Conservation (phyloP, 805 yeast genomes). For the Candida vaughaniae region DNA sequence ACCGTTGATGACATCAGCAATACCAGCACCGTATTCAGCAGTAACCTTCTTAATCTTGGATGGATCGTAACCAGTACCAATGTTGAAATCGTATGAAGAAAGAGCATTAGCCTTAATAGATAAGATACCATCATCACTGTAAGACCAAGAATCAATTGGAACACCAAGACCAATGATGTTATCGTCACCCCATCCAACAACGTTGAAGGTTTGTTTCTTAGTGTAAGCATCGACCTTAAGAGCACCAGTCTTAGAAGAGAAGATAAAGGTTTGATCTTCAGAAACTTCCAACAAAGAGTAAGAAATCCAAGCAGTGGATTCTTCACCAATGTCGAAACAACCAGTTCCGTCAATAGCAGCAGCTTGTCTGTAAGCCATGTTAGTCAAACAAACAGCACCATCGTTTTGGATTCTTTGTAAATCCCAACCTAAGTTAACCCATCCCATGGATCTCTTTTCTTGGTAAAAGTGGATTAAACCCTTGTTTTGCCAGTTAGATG, state of each 20-base stretch:
- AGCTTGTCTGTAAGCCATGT: conserved; percentile 20
- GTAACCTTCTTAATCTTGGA: conserved; percentile 13
- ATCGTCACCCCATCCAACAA: conserved; percentile 29
- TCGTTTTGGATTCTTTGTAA: conserved; percentile 18
- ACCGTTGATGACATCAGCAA: conserved; percentile 20
- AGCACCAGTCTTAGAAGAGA: conserved; percentile 14
- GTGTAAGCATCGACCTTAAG: conserved; percentile 17
- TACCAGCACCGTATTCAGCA: conserved; percentile 18
- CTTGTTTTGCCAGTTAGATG: conserved; percentile 18
- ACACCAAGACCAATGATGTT: conserved; percentile 24
- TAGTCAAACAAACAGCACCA: conserved; percentile 25
- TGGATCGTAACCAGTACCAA: conserved; percentile 24
- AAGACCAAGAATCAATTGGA: conserved; percentile 12
- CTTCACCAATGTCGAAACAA: conserved; percentile 20
- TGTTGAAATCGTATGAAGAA: conserved; percentile 15
- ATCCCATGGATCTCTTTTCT: conserved; percentile 19
- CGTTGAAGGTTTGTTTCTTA: conserved; percentile 19
- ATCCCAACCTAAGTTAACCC: conserved; percentile 18
- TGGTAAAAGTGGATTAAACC: conserved; percentile 24
- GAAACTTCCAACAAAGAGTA: conserved; percentile 15
- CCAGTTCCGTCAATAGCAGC: conserved; percentile 21
- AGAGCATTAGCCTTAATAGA: conserved; percentile 11
- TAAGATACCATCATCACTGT: conserved; percentile 14
- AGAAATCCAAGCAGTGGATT: conserved; percentile 17
- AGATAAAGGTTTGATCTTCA: conserved; percentile 16